Evolutionary conservation across 1,139 yeast genomes (phyloP).

Genomic region (Ogataea hybrid): DNA sequence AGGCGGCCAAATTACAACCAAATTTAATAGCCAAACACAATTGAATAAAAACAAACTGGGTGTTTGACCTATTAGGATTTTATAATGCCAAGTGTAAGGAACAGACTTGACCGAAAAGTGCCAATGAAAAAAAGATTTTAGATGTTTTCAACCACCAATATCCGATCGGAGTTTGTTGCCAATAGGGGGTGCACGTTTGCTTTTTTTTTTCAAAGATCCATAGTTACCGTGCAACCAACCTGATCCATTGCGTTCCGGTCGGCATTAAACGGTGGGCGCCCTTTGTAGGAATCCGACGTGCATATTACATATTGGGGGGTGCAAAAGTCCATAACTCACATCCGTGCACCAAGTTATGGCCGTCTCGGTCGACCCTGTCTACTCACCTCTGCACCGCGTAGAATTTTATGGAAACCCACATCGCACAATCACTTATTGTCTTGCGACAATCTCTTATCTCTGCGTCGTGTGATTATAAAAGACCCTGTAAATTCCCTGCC

Average conservation of each 20-base stretch:
- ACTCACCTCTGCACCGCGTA: constrained; percentile 7
- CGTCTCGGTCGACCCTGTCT: too few species aligned
- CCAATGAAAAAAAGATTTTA: constrained; percentile 7
- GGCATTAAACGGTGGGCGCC: neutral
- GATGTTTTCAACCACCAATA: constrained; percentile 1
- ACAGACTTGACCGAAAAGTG: constrained; percentile 17
- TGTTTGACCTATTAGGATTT: neutral
- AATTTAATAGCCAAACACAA: constrained; percentile 3
- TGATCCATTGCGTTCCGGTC: constrained; percentile 1
- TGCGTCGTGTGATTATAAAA: constrained; percentile 6
- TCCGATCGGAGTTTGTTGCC: constrained; percentile 11
- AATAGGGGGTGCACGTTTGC: constrained; percentile 5
- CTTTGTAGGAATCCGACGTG: constrained; percentile 4
- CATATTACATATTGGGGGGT: neutral
- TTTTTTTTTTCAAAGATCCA: neutral
- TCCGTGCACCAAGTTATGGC: neutral
- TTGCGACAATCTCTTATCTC: constrained; percentile 6
- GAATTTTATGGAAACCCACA: constrained; percentile 3
- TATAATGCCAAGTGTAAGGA: constrained; percentile 10
- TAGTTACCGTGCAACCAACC: neutral
- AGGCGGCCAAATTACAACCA: constrained; percentile 6
- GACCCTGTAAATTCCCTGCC: neutral
- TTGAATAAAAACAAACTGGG: constrained; percentile 3
- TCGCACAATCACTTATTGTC: neutral
- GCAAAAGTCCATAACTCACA: neutral